Evolutionary conservation across 805 yeast genomes (phyloP), one percentile per base, ranked within the genome.

Genomic region (Allodekkera sacchari): DNA sequence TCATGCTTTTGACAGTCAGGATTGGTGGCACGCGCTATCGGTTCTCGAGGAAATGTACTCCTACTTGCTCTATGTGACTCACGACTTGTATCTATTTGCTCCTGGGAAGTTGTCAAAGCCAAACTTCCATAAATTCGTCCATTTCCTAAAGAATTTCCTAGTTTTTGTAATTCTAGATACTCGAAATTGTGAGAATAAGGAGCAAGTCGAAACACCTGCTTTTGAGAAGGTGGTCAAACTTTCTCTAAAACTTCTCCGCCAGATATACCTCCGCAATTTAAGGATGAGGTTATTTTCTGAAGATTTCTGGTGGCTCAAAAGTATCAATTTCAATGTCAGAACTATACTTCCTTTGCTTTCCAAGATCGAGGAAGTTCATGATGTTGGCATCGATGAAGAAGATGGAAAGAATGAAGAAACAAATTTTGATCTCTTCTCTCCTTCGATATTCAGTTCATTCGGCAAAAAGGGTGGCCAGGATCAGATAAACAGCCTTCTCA

Each of bases 221-320:
- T n/a, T n/a, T 30, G 36, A 39, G 27, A 32, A 27, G 8, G 35
- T 38, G 10, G 48, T 44, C 3, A 48, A 47, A 4, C 47, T 67
- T 1, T 58, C 80, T 0, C 48, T 76, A n/a, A 57, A 64, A 18
- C 63, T 81, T 3, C 52, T 81, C 31, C 71, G 77, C 32, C 88
- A 80, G 48, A 51, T 83, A 1, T 77, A 81, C 48, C 47, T 70
- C 35, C 70, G 82, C 31, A 80, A 83, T 43, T 59, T 79, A n/a
- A 62, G 89, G 30, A 55, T 81, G 34, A 52, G 59, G 3, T 63
- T 79, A 25, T 53, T 81, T 18, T 63, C 63, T 0, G 50, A 52
- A 2, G 57, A 54, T 3, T 69, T 77, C 41, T 84, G 94, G 94
- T 37, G 59, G 28, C 42, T 68, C 13, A 26, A 39, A 4, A 32